Base-by-base conservation (phyloP, 2,329 filamentous ascomycete genomes). In the Graphilbum ipis-grandicollis region DNA sequence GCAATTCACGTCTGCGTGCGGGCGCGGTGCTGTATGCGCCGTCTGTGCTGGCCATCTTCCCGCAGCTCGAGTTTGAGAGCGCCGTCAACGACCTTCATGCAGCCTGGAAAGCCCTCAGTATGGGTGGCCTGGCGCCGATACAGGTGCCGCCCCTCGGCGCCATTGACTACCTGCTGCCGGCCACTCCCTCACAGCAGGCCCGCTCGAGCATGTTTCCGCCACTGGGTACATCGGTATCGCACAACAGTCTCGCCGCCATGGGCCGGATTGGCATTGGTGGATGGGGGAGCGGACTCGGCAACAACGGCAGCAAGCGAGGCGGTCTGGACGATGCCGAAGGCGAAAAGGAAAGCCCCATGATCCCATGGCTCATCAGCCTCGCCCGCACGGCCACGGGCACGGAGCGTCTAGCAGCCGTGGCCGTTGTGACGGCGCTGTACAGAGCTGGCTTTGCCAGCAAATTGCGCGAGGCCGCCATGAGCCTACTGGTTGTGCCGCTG, bases 1-100 rank as follows among this genome's bases (percentile, higher is more conserved):
- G 75, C 42, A 73, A 82, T 47, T 94, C 88, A 1, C 78, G 76
- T 46, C 81, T 78, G 54, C 72, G 84, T 38, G 76, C 82, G 9
- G 77, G 77, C 44, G 71, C 82, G 47, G 66, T 82, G 34, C 56
- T 79, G 31, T 76, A 70, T 41, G 78, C 79, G 1, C 77, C 77
- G 2, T 67, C 73, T 1, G 71, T 85, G 30, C 57, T 81, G 39
- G 71, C 76, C 17, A 68, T 81, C 10, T 80, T 84, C 42, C 77
- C 77, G 3, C 63, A 65, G 31, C 56, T 68, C 29, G 67, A 69
- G 31, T 68, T 71, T 37, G 56, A 65, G 1, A 57, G 47, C n/a
- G 36, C 60, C 7, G 56, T 53, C 2, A 63, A 63, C 37, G 60
- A 66, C 39, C 56, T 63, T 23, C 62, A 57, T 36, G 58, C 61